Evolutionary conservation across 169 alveolate genomes (phyloP).

Genomic region (Plasmodium cynomolgi): DNA sequence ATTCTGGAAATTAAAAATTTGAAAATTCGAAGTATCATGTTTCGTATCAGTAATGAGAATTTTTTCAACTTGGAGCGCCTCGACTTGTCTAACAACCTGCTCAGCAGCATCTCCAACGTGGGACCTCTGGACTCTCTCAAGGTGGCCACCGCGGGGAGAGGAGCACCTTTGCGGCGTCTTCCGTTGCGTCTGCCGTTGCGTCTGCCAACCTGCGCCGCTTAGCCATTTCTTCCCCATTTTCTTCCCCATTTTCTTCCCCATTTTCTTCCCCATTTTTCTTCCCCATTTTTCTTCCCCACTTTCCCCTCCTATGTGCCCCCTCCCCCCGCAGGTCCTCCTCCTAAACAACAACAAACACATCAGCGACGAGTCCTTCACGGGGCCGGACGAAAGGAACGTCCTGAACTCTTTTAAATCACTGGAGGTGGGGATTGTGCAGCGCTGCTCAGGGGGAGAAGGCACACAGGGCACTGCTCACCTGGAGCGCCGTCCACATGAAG

Average conservation of each 20-base stretch:
- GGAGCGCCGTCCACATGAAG: background rate
- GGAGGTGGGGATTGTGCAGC: constrained; percentile 13
- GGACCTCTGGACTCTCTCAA: constrained; percentile 58
- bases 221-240: background rate
- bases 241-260: background rate
- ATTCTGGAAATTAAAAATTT: constrained; percentile 38
- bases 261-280: background rate
- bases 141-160: background rate
- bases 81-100: constrained; percentile 40
- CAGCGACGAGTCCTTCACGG: constrained; percentile 52
- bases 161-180: background rate
- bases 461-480: background rate
- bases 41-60: constrained; percentile 51
- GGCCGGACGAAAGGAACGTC: constrained; percentile 1
- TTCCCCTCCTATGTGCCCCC: background rate
- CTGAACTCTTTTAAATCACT: constrained; percentile 22
- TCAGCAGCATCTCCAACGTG: constrained; percentile 26
- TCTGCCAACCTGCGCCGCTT: background rate
- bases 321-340: constrained; percentile 18
- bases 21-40: constrained; percentile 43
- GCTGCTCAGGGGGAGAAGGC: background rate
- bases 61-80: constrained; percentile 1
- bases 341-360: constrained; percentile 68
- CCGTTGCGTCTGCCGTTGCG: background rate
- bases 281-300: background rate